Percentiles rank a stretch among this genome's conserved stretches.
Evolutionary conservation across 192 early-diverging fungal genomes (phyloP).

Genomic region (Coemansia umbellata): DNA sequence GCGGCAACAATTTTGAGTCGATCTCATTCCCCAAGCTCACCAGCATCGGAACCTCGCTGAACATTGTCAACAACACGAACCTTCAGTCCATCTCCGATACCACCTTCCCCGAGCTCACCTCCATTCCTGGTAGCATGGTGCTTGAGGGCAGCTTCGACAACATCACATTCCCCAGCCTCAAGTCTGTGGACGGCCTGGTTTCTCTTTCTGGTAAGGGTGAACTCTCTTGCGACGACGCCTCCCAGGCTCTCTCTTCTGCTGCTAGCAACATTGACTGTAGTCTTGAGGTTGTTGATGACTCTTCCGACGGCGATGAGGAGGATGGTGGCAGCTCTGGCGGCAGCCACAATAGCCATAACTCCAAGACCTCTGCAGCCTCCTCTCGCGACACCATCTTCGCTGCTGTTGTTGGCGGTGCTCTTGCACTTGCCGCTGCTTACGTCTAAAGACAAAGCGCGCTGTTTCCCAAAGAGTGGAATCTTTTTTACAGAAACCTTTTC

Average conservation of each 20-base stretch:
- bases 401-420: slow-evolving; percentile 20
- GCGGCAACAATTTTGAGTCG: slow-evolving; percentile 56
- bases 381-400: slow-evolving; percentile 13
- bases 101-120: slow-evolving; percentile 54
- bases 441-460: slow-evolving; percentile 8
- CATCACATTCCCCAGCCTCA: slow-evolving; percentile 53
- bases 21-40: slow-evolving; percentile 56
- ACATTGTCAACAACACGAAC: slow-evolving; percentile 63
- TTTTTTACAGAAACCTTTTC: not conserved
- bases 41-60: slow-evolving; percentile 58
- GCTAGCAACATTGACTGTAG: slow-evolving; percentile 35
- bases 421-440: slow-evolving; percentile 29
- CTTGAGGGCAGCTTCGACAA: slow-evolving; percentile 60
- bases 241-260: slow-evolving; percentile 13
- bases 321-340: not conserved
- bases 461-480: not conserved
- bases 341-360: not conserved
- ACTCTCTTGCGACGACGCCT: slow-evolving; percentile 49
- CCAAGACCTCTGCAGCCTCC: slow-evolving; percentile 21
- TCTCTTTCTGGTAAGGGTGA: slow-evolving; percentile 58
- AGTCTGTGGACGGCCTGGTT: slow-evolving; percentile 59
- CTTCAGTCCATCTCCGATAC: slow-evolving; percentile 45
- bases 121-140: slow-evolving; percentile 58
- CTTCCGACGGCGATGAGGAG: slow-evolving; percentile 2
- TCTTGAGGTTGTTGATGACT: slow-evolving; percentile 7